Conservation (phyloP, 2,329 filamentous ascomycete species). For the Penicillium sp. region DNA sequence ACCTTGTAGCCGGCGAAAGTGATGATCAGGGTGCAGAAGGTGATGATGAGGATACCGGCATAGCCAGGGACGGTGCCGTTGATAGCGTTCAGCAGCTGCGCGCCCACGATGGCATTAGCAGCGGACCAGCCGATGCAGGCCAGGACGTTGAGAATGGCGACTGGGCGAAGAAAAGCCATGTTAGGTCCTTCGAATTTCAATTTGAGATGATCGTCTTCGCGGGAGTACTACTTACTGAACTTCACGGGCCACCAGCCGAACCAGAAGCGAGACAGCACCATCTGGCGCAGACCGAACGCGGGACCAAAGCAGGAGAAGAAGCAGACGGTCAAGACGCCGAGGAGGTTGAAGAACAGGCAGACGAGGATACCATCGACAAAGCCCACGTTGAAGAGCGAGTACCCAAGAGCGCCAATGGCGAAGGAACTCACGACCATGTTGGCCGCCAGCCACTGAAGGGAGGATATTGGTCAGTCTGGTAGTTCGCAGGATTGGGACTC, state of each 20-base stretch:
- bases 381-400: conserved; percentile 69
- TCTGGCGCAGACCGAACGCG: conserved; percentile 72
- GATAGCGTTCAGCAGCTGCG: conserved; percentile 74
- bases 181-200: conserved; percentile 10
- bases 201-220: neutral
- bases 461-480: conserved; percentile 27
- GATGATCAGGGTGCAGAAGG: conserved; percentile 66
- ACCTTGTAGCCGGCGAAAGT: conserved; percentile 76
- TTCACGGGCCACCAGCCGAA: conserved; percentile 74
- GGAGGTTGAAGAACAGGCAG: conserved; percentile 73
- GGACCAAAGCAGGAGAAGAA: conserved; percentile 80
- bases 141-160: conserved; percentile 70
- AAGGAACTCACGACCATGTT: conserved; percentile 79
- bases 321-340: conserved; percentile 71
- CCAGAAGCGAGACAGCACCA: conserved; percentile 77
- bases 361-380: conserved; percentile 73
- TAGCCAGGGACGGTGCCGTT: conserved; percentile 69
- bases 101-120: conserved; percentile 78
- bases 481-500: neutral
- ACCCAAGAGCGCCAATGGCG: conserved; percentile 70
- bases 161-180: conserved; percentile 32
- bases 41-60: conserved; percentile 75
- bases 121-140: conserved; percentile 75
- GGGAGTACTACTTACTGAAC: conserved; percentile 55
- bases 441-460: conserved; percentile 69